A percentile compares a stretch with the other conserved stretches of the same genome.
These are phyloP conservation scores for Ceratobasidium sp. DNA, from an alignment of 1,284 basidiomycete genomes.

Conservation along the genomic window DNA sequence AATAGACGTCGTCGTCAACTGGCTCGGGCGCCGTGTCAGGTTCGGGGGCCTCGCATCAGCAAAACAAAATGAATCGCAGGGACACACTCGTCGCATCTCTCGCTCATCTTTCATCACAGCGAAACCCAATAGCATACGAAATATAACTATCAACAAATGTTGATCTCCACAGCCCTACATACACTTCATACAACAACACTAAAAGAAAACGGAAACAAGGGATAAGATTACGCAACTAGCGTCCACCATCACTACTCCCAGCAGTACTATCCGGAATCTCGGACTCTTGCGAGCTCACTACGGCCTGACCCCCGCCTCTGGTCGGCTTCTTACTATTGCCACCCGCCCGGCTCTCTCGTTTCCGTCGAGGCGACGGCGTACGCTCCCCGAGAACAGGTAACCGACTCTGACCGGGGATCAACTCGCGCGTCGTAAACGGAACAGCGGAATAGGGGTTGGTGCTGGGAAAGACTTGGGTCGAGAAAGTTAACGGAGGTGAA, in stretches of 20 bases:
- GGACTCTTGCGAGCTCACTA: conserved; percentile 16
- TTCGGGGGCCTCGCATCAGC: neutral
- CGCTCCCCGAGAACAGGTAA: conserved; percentile 19
- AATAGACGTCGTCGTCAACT: neutral
- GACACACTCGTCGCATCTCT: neutral
- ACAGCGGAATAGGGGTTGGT: neutral
- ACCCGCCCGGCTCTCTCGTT: no score
- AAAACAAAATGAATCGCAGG: neutral
- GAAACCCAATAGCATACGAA: neutral
- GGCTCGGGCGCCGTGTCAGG: neutral
- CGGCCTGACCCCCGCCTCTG: neutral
- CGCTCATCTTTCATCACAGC: neutral
- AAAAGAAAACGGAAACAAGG: neutral
- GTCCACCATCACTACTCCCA: conserved; percentile 22
- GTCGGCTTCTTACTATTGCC: neutral
- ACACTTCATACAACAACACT: neutral
- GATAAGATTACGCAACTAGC: neutral
- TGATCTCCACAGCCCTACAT: neutral
- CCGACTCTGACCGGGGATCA: conserved; percentile 8
- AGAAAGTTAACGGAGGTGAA: neutral
- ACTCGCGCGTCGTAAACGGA: neutral
- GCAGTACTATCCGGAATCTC: conserved; percentile 29
- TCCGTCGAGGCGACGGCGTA: conserved; percentile 20
- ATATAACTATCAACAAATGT: neutral
- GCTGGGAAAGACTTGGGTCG: conserved; percentile 31